Evolutionary conservation across 2,329 filamentous ascomycete species (phyloP), one percentile per base, ranked within the genome.

Genomic region (Trichoderma hamatum): DNA sequence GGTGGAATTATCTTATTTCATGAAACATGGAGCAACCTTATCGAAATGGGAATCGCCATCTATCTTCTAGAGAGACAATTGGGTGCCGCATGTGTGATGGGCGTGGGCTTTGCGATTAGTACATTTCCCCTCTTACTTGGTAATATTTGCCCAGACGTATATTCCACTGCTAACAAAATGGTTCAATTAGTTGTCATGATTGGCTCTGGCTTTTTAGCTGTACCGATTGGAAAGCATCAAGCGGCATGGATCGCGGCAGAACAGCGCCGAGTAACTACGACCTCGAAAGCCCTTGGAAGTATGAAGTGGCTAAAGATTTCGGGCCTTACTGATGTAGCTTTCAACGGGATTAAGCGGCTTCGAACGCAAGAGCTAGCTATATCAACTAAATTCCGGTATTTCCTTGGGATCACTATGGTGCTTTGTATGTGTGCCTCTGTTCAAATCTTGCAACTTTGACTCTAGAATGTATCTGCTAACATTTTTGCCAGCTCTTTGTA

Each of bases 21-120:
- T n/a, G 19, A 43, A 43, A 43, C 19, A n/a, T 43, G 39, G 39
- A 19, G 39, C 19, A 43, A n/a, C 39, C 19, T 43, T 3, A 16
- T 43, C 5, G 39, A 43, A 19, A n/a, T 43, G 3, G 39, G 39
- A 3, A 43, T 43, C 16, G 39, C 39, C 39, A 43, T 43, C 39
- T 43, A 43, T 43, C 39, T 43, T 10, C 6, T 43, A 7, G 39
- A 43, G 9, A 43, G 39, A 19, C 39, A 43, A n/a, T 3, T 43
- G 16, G 39, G 39, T 19, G 39, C 39, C 16, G 39, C 39, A 43
- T 43, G 39, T 43, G 39, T 43, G 19, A 43, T 43, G 39, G 80
- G 85, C 51, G 78, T 86, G 13, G 81, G 73, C 2, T 70, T 86
- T 32, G 82, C 81, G 0, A 81, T 84, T 32, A 83, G 79, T 71